These are phyloP conservation scores for Gynochthodes officinalis DNA, from an alignment of 257 asterid species.

Conservation along the genomic window DNA sequence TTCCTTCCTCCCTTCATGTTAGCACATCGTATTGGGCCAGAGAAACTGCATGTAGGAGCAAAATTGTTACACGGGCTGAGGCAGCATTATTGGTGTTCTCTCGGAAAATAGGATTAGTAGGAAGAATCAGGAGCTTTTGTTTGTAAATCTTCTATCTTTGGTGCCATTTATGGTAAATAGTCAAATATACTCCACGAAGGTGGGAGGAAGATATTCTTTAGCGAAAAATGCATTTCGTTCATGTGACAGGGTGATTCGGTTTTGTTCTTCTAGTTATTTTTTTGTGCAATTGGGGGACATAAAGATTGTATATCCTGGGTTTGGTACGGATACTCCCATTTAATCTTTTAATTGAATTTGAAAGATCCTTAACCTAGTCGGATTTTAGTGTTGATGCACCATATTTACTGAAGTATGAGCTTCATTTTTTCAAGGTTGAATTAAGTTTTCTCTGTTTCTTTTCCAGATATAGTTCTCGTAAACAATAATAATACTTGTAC, in stretches of 20 bases:
- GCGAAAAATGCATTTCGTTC: background rate
- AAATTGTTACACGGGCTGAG: background rate
- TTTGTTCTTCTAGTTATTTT: background rate
- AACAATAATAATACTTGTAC: too few species aligned
- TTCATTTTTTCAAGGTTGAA: too few species aligned
- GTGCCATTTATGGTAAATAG: slow-evolving; percentile 8
- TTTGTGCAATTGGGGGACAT: background rate
- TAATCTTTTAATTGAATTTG: background rate
- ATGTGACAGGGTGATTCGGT: background rate
- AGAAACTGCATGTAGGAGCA: background rate
- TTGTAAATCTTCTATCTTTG: background rate
- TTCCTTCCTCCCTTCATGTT: slow-evolving; percentile 4
- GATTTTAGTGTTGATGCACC: background rate
- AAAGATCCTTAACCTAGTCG: background rate
- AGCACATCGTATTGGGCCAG: background rate
- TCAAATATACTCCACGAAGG: background rate
- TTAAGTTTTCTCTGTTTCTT: too few species aligned
- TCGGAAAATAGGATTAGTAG: background rate
- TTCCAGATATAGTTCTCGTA: too few species aligned
- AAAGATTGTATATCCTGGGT: background rate
- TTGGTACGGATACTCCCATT: background rate
- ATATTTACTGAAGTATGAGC: too few species aligned
- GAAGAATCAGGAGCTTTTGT: background rate
- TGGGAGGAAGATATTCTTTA: slow-evolving; percentile 12
- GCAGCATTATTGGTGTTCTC: background rate